Evolutionary conservation across 345 rosid genomes (phyloP), one percentile per base, ranked within the genome.

Genomic region (Aquilaria malaccensis): DNA sequence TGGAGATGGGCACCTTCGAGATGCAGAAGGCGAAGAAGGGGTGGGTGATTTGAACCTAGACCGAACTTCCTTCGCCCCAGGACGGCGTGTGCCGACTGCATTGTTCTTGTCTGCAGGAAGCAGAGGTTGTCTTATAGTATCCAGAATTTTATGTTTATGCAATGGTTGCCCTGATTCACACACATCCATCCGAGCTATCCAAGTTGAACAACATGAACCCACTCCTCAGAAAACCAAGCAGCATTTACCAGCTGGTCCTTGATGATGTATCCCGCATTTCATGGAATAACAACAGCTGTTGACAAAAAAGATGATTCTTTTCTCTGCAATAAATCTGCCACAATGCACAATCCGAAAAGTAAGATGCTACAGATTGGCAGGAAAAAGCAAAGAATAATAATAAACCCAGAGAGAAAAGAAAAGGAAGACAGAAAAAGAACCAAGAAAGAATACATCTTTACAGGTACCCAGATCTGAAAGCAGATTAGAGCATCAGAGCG

Each of bases 21-120:
- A 66, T 67, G 68, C 70, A 50, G 80, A 58, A 48, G 79, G 65
- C 30, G 82, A 65, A 53, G 95, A 66, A 51, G 81, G 81, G 46
- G 92, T 60, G 0, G 98, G 87, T 52, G 93, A 91, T 76, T 84
- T 88, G 76, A 86, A 86, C 84, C 97, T 86, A 61, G 97, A 86
- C 77, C 78, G 72, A 68, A 86, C 76, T 58, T 86, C 97, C 50
- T 79, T 71, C 54, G 81, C 81, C 54, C 77, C 85, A 72, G 81
- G 81, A 66, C 91, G 88, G 59, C 81, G 86, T 50, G 70, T 61
- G 13, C 71, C 12, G 53, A 68, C 66, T 46, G 80, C 76, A 77
- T 90, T 82, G 83, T 83, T 91, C 79, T 82, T 86, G 50, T 85
- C 94, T 9, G 95, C 80, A 52, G 82, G 82, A 80, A 77, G 71